Evolutionary conservation across 352 stramenopile genomes (phyloP), one percentile per base, ranked within the genome.

Genomic region (Pythium phragmitis): DNA sequence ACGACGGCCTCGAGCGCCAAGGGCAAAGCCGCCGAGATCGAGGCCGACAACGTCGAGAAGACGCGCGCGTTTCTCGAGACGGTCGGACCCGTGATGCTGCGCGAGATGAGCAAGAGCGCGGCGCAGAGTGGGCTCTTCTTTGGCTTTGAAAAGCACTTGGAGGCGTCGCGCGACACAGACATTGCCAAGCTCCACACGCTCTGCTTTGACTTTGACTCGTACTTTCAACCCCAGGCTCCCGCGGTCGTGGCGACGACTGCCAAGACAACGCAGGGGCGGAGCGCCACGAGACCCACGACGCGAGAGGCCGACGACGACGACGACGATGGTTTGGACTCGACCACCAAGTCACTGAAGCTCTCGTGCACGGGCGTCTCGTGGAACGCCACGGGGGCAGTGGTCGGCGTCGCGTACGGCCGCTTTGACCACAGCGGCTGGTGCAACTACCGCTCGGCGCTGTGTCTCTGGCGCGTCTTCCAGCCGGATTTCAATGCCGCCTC

Each of bases 371-470:
- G 85, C 11, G 75, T 96, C 17, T 93, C 85, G 3, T 97, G 88
- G 88, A 97, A 94, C 57, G 72, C 79, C 3, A 96, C 87, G 0
- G 89, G 89, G n/a, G 82, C 85, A 7, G 69, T 91, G 23, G 76
- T 97, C 21, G 88, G 76, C n/a, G 82, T 91, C 23, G 73, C 86
- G 34, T 97, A 95, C 52, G 89, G 89, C 26, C 77, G 87, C 28
- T 90, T 93, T 23, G 86, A 96, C 58, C 81, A 96, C 65, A 82
- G 77, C 2, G 88, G 88, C 0, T 96, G 88, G 88, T 96, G 88
- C 72, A 85, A 96, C 60, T 92, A 90, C 42, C 86, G 85, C 42
- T 93, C 86, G 7, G 86, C 87, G 39, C 68, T 96, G 30, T 95
- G 85, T 57, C 72, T 91, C 57, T 96, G 88, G 88, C 90, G 83